Evolutionary conservation across 768 basidiomycete genomes (phyloP).

Genomic region (Auriscalpium vulgare): DNA sequence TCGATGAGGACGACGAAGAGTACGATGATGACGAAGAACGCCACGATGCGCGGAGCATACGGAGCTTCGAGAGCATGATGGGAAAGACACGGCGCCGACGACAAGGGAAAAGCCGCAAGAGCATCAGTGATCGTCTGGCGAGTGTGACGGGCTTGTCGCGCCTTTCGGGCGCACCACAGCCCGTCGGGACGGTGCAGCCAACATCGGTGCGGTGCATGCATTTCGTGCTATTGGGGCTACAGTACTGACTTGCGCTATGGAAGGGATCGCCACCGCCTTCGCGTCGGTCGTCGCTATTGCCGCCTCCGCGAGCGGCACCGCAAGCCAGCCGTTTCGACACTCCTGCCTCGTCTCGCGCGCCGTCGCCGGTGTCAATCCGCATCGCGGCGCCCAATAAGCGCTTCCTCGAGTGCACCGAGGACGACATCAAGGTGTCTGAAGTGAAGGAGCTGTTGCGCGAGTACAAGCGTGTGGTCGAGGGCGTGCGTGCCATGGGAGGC

Average conservation of each 20-base stretch:
- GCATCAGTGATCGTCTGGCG: constrained; percentile 75
- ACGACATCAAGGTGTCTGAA: constrained; percentile 77
- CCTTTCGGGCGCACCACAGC: constrained; percentile 22
- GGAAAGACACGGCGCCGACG: constrained; percentile 23
- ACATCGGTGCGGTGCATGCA: not conserved
- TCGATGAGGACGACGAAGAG: constrained; percentile 27
- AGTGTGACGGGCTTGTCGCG: constrained; percentile 55
- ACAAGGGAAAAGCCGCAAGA: constrained; percentile 42
- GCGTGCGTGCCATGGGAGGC: constrained; percentile 49
- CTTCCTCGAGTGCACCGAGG: constrained; percentile 64
- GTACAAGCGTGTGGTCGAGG: constrained; percentile 72
- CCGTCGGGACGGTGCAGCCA: constrained; percentile 1
- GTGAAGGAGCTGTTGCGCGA: constrained; percentile 73
- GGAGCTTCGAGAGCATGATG: constrained; percentile 86
- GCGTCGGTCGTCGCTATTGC: constrained; percentile 33
- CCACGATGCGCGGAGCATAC: constrained; percentile 65
- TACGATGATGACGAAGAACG: constrained; percentile 28
- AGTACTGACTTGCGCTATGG: not conserved
- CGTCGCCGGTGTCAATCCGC: constrained; percentile 32
- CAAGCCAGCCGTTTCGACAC: constrained; percentile 28
- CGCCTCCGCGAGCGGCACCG: constrained; percentile 13
- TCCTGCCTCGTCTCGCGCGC: constrained; percentile 31
- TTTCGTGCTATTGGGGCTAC: not conserved
- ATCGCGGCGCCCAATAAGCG: constrained; percentile 58
- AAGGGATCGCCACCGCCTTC: constrained; percentile 31